These are phyloP conservation scores for Magnusiomyces magnusii DNA, from an alignment of 1,139 yeast genomes.

Conservation along the genomic window DNA sequence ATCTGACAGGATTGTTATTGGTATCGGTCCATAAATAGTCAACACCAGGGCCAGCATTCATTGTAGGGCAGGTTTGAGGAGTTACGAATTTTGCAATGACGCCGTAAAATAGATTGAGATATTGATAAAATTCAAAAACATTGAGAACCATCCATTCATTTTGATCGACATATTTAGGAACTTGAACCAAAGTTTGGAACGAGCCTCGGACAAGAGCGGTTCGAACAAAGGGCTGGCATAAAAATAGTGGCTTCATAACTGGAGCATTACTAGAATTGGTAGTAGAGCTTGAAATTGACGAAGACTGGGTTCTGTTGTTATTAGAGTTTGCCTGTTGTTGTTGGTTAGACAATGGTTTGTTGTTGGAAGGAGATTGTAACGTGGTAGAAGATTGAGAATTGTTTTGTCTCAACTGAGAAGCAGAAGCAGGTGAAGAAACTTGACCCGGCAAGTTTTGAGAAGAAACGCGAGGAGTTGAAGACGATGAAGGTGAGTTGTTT, in stretches of 20 bases:
- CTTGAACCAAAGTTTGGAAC: constrained; percentile 87
- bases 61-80: constrained; percentile 81
- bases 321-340: constrained; percentile 23
- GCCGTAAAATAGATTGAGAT: constrained; percentile 80
- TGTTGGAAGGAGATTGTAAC: not conserved
- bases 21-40: constrained; percentile 90
- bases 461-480: constrained; percentile 2
- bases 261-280: constrained; percentile 13
- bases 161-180: constrained; percentile 89
- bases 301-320: constrained; percentile 33
- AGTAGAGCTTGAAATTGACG: not conserved
- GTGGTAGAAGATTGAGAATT: not conserved
- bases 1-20: constrained; percentile 63
- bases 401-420: not conserved
- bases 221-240: constrained; percentile 89
- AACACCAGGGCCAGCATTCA: constrained; percentile 93
- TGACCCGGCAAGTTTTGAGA: not conserved
- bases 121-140: constrained; percentile 81
- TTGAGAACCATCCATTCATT: constrained; percentile 96
- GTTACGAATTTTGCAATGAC: constrained; percentile 83
- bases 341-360: not conserved
- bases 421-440: not conserved
- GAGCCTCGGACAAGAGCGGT: constrained; percentile 97
- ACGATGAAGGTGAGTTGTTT: not conserved
- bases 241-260: constrained; percentile 48